Evolutionary conservation across 345 rosid species (phyloP).

Genomic region (Bruguiera parviflora): DNA sequence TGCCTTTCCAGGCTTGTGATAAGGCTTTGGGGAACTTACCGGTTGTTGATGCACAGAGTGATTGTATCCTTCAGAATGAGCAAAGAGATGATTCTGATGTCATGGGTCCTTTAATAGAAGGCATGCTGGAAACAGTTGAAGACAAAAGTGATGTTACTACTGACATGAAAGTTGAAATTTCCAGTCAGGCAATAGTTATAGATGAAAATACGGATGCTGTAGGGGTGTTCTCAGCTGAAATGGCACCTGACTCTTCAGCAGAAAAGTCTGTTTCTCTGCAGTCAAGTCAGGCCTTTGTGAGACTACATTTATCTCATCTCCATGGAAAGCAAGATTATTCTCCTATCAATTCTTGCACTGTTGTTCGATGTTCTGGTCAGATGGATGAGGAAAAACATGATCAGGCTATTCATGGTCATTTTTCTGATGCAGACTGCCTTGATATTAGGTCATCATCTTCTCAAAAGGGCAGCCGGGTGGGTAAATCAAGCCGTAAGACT

Average conservation of each 20-base stretch:
- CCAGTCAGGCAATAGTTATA: slow-evolving; percentile 16
- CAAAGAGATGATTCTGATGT: slow-evolving; percentile 15
- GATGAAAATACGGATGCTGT: slow-evolving; percentile 26
- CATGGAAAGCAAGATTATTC: slow-evolving; percentile 24
- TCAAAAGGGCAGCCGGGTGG: slow-evolving; percentile 37
- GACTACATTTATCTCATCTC: slow-evolving; percentile 22
- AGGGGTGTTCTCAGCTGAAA: slow-evolving; percentile 27
- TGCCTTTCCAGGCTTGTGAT: slow-evolving; percentile 18
- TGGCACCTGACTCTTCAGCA: slow-evolving; percentile 7
- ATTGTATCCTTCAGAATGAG: slow-evolving; percentile 24
- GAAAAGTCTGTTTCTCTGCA: slow-evolving; percentile 15
- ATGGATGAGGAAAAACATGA: slow-evolving; percentile 38
- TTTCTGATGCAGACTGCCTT: slow-evolving; percentile 36
- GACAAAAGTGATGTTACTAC: slow-evolving; percentile 33
- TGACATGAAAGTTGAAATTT: slow-evolving; percentile 28
- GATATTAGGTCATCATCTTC: slow-evolving; percentile 33
- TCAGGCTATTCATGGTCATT: slow-evolving; percentile 34
- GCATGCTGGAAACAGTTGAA: slow-evolving; percentile 19
- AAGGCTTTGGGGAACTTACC: slow-evolving; percentile 23
- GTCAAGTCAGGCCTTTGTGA: slow-evolving; percentile 23
- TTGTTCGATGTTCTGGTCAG: slow-evolving; percentile 28
- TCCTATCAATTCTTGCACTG: slow-evolving; percentile 27
- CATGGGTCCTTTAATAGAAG: slow-evolving; percentile 18
- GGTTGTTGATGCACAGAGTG: slow-evolving; percentile 20
- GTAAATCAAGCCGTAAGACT: slow-evolving; percentile 42